Conservation (phyloP, 257 asterid genomes). For the Solanum chiquidenum region DNA sequence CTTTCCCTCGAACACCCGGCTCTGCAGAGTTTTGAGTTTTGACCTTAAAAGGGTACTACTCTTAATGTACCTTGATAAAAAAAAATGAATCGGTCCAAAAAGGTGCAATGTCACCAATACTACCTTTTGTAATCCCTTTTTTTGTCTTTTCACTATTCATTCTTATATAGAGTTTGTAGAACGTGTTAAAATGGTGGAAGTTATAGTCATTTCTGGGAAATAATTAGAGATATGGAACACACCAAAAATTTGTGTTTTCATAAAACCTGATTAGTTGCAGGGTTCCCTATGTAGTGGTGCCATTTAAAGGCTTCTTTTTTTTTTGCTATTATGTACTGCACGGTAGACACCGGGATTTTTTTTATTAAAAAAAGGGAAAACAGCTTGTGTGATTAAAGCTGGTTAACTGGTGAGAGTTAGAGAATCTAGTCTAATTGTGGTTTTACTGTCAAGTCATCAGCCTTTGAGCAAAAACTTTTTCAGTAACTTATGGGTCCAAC, state of each 20-base stretch:
- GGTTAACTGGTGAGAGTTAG: not conserved
- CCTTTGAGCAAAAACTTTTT: not conserved
- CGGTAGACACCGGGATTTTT: not conserved
- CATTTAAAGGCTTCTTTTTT: not conserved
- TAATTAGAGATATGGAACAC: not conserved
- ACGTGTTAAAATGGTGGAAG: not conserved
- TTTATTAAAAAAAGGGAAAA: not conserved
- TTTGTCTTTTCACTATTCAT: not conserved
- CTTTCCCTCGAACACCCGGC: constrained; percentile 93
- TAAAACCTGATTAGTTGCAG: not conserved
- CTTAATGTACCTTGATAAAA: not conserved
- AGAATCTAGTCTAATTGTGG: not conserved
- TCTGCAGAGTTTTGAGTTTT: constrained; percentile 74
- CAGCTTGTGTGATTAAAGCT: not conserved
- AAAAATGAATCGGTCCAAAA: not conserved
- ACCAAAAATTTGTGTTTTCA: not conserved
- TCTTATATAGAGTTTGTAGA: not conserved
- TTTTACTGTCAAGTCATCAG: not conserved
- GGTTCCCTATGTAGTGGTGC: not conserved
- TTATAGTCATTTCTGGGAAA: not conserved
- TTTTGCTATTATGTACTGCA: not conserved
- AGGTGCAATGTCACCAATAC: not conserved
- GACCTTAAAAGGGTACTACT: not conserved
- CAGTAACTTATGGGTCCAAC: not conserved
- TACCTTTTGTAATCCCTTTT: not conserved